Percentiles rank a stretch among this genome's conserved stretches.
Evolutionary conservation across 129 eudicot genomes (phyloP).

Genomic region (Artemisia tridentata): DNA sequence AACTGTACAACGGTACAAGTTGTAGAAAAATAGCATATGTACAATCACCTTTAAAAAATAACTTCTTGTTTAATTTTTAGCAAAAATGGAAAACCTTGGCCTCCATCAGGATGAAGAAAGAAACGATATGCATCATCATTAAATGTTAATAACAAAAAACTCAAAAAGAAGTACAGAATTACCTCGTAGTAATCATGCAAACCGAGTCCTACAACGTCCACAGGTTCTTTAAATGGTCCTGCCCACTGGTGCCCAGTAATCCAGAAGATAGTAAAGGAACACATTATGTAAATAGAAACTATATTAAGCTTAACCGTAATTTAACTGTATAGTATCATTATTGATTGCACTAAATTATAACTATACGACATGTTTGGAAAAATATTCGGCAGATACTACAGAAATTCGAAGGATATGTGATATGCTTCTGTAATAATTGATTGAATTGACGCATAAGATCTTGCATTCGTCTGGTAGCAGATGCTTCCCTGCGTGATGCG

Average conservation of each 20-base stretch:
- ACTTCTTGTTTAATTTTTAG: neutral
- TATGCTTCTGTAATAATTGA: conserved; percentile 62
- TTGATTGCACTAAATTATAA: neutral
- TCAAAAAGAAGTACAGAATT: neutral
- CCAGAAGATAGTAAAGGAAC: conserved; percentile 37
- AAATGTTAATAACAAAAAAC: too few species aligned
- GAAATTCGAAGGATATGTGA: conserved; percentile 34
- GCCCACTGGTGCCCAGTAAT: conserved; percentile 66
- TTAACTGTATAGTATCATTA: neutral
- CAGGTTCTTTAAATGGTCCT: conserved; percentile 82
- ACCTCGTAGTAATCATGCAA: conserved; percentile 84
- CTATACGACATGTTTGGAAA: neutral
- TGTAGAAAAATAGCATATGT: too few species aligned
- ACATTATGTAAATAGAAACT: conserved; percentile 4
- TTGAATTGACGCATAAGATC: conserved; percentile 78
- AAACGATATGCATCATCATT: too few species aligned
- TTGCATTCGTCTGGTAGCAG: conserved; percentile 83
- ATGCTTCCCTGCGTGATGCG: conserved; percentile 64
- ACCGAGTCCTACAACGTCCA: conserved; percentile 77
- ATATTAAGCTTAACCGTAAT: neutral
- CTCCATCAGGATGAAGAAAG: too few species aligned
- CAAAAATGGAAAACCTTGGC: neutral
- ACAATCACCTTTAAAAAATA: neutral
- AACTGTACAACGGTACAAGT: too few species aligned
- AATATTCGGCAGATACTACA: neutral